Conservation (phyloP, 208 protist genomes). For the Entamoeba moshkovskii region DNA sequence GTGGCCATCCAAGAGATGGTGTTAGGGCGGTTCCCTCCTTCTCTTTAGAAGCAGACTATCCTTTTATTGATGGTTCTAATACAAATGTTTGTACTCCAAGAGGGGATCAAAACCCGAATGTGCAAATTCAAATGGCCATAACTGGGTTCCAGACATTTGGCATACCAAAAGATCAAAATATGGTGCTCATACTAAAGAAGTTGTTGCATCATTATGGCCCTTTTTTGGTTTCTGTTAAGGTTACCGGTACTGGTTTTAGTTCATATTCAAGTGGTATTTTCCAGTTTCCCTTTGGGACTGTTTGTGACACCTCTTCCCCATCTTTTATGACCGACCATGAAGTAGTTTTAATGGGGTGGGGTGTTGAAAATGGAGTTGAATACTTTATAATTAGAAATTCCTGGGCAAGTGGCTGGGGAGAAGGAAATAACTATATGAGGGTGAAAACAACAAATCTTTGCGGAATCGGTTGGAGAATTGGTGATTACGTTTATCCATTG, state of each 20-base stretch:
- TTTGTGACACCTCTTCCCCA: too few relatives aligned
- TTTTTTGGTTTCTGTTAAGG: neutral
- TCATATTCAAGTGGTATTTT: neutral
- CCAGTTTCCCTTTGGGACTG: neutral
- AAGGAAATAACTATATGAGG: neutral
- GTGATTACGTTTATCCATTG: neutral
- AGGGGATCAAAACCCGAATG: neutral
- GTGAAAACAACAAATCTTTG: neutral
- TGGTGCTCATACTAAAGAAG: neutral
- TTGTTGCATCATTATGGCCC: neutral
- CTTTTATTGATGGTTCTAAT: neutral
- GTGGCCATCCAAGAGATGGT: neutral
- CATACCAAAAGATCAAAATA: neutral
- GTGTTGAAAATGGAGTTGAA: neutral
- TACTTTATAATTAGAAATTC: conserved; percentile 14
- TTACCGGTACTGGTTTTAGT: neutral
- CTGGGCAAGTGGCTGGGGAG: neutral
- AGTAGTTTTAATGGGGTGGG: conserved; percentile 15
- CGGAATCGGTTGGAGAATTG: neutral
- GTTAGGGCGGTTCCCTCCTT: neutral
- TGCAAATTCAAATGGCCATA: neutral
- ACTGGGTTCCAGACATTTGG: neutral
- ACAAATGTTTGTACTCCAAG: neutral
- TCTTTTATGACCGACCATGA: conserved; percentile 35
- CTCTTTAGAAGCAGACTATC: neutral